Conservation (phyloP, 2,329 filamentous ascomycete genomes). For the Exophiala calicioides region DNA sequence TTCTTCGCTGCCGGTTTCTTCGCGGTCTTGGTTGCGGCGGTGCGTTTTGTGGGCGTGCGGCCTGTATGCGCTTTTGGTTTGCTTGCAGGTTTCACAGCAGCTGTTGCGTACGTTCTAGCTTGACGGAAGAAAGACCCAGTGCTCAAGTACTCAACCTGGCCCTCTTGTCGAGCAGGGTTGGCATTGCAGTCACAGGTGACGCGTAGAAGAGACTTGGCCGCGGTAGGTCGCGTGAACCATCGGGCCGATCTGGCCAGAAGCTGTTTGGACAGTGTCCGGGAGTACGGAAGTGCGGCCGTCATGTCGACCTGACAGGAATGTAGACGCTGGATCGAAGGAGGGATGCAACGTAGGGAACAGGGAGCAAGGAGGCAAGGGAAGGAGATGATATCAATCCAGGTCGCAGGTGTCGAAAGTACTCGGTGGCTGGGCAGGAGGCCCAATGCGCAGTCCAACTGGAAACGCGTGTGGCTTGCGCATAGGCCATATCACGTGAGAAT, state of each 20-base stretch:
- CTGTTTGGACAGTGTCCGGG: constrained; percentile 25
- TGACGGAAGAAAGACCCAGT: constrained; percentile 28
- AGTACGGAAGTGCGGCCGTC: constrained; percentile 23
- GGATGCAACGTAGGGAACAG: too few species aligned
- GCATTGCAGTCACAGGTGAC: constrained; percentile 22
- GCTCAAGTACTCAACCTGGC: constrained; percentile 4
- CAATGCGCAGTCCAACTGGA: constrained; percentile 5
- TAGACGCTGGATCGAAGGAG: constrained; percentile 3
- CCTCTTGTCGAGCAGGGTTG: constrained; percentile 23
- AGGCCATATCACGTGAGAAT: too few species aligned
- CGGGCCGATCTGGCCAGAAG: constrained; percentile 22
- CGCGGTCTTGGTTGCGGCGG: constrained; percentile 21
- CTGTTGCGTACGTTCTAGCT: constrained; percentile 36
- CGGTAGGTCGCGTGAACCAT: constrained; percentile 30
- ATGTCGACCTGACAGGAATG: constrained; percentile 18
- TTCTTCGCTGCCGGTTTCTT: constrained; percentile 18
- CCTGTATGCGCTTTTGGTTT: constrained; percentile 37
- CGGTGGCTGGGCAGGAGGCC: constrained; percentile 22
- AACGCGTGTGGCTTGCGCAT: constrained; percentile 4
- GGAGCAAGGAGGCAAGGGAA: constrained; percentile 15
- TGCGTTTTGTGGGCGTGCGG: constrained; percentile 32
- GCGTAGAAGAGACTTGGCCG: constrained; percentile 26
- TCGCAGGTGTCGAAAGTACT: background rate
- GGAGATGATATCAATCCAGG: constrained; percentile 13
- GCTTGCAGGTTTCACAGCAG: constrained; percentile 31